Conservation (phyloP, 352 stramenopile species). For the Globisporangium echinulatum region DNA sequence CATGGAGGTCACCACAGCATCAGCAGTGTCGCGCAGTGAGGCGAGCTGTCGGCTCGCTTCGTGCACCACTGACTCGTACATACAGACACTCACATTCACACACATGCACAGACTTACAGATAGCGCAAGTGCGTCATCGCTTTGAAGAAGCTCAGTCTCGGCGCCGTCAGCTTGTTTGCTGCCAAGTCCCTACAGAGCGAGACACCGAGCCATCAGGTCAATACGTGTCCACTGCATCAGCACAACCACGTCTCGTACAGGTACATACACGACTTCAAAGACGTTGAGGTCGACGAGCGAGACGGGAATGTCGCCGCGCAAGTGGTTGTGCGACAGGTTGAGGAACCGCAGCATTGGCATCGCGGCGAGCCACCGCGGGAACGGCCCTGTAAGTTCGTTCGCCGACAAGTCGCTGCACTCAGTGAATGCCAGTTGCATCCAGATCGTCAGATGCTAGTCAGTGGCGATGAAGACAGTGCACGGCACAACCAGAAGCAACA, state of each 20-base stretch:
- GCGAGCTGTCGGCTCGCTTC: too few relatives aligned
- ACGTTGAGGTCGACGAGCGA: constrained; percentile 48
- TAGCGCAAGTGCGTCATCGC: constrained; percentile 28
- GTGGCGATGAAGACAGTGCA: too few relatives aligned
- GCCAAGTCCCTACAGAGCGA: constrained; percentile 27
- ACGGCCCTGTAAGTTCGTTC: constrained; percentile 42
- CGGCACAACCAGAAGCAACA: background rate
- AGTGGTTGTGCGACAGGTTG: constrained; percentile 39
- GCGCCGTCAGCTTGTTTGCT: constrained; percentile 25
- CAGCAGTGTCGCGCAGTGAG: too few relatives aligned
- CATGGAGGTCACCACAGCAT: too few relatives aligned
- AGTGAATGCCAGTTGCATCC: too few relatives aligned
- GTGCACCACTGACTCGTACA: too few relatives aligned
- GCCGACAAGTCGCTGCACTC: constrained; percentile 38
- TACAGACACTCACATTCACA: background rate
- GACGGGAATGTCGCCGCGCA: constrained; percentile 34
- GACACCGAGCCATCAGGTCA: background rate
- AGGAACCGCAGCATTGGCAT: constrained; percentile 63
- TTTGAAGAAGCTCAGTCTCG: constrained; percentile 28
- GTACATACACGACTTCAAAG: constrained; percentile 54
- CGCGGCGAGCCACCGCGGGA: constrained; percentile 55
- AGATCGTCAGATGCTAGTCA: too few relatives aligned
- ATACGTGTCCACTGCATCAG: too few relatives aligned
- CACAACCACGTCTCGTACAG: background rate
- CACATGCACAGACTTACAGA: constrained; percentile 15